These are phyloP conservation scores for Kalanchoe fedtschenkoi DNA, from an alignment of 164 flowering plant genomes.

Conservation along the genomic window DNA sequence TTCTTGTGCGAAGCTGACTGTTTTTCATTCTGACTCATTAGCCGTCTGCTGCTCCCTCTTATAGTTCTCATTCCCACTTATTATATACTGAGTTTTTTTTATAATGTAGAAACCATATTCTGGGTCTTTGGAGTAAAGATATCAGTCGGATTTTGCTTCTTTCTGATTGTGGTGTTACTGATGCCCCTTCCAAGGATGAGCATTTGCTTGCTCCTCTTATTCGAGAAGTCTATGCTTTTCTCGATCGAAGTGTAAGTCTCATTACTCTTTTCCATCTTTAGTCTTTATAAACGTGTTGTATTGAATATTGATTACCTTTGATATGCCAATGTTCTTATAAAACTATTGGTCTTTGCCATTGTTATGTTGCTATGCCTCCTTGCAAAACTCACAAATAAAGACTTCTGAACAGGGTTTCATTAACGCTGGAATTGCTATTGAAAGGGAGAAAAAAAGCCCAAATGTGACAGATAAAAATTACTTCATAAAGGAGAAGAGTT, in stretches of 20 bases:
- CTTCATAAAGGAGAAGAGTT: conserved; percentile 26
- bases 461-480: conserved; percentile 18
- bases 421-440: conserved; percentile 79
- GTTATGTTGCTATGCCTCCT: neutral
- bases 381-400: conserved; percentile 13
- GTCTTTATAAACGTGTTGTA: neutral
- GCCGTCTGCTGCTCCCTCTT: neutral
- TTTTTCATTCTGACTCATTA: neutral
- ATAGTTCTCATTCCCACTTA: neutral
- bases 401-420: conserved; percentile 75
- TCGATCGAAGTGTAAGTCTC: conserved; percentile 77
- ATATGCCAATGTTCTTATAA: neutral
- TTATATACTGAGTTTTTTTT: neutral
- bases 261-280: neutral
- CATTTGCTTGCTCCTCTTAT: conserved; percentile 47
- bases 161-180: conserved; percentile 66
- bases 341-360: neutral
- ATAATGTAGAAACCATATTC: conserved; percentile 67
- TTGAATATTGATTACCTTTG: neutral
- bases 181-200: conserved; percentile 39
- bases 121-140: conserved; percentile 86
- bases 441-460: conserved; percentile 35
- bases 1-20: neutral
- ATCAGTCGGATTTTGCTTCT: conserved; percentile 66
- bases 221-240: conserved; percentile 72